These are phyloP conservation scores for Tephrocybe sp. DNA, from an alignment of 768 basidiomycete species.

Conservation along the genomic window DNA sequence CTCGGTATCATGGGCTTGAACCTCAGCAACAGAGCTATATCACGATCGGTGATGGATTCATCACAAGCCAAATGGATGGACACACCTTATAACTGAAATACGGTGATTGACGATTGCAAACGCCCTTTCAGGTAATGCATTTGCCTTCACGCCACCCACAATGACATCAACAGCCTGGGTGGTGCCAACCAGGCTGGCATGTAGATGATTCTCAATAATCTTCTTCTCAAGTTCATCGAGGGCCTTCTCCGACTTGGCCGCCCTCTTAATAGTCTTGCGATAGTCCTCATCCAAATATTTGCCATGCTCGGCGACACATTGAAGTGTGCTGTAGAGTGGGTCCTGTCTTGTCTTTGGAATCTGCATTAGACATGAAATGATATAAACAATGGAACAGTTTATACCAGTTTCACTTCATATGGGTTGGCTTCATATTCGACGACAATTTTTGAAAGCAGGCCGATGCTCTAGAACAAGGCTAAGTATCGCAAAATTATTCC, in stretches of 20 bases:
- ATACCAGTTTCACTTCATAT: slow-evolving; percentile 47
- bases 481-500: background rate
- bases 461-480: slow-evolving; percentile 59
- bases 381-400: background rate
- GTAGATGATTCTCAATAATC: slow-evolving; percentile 35
- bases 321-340: slow-evolving; percentile 56
- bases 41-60: background rate
- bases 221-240: slow-evolving; percentile 51
- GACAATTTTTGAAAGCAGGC: slow-evolving; percentile 71
- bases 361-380: background rate
- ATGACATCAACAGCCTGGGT: slow-evolving; percentile 79
- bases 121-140: slow-evolving; percentile 76
- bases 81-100: slow-evolving; percentile 57
- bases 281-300: slow-evolving; percentile 48
- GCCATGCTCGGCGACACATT: slow-evolving; percentile 65
- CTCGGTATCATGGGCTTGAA: slow-evolving; percentile 40
- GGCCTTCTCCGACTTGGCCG: slow-evolving; percentile 46
- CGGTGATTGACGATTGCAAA: slow-evolving; percentile 73
- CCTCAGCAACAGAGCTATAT: slow-evolving; percentile 42
- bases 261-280: slow-evolving; percentile 44
- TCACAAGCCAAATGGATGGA: background rate
- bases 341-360: slow-evolving; percentile 50
- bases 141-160: slow-evolving; percentile 67
- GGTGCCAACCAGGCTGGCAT: slow-evolving; percentile 55
- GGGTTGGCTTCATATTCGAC: slow-evolving; percentile 70